Base-by-base conservation (phyloP, 2,329 filamentous ascomycete genomes). In the Monosporascus sp. region DNA sequence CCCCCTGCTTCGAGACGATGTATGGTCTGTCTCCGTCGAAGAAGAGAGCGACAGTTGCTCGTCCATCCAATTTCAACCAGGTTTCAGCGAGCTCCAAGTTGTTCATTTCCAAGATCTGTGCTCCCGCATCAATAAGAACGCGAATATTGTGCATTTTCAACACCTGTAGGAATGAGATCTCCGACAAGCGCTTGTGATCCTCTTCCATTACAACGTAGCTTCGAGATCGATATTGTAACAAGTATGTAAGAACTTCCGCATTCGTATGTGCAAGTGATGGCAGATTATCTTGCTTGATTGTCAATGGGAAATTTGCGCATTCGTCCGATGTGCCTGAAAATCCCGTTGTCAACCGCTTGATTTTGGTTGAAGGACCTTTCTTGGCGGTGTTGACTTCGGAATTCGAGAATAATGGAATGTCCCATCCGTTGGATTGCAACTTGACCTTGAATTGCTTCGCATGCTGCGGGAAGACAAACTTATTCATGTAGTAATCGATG, bases 341-440 rank as follows among this genome's bases (percentile, higher is more conserved):
- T 0, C 87, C 87, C 0, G 85, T 88, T 0, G 84, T 87, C 1
- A 76, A 55, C 2, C 68, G 61, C 41, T 54, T 18, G 35, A 50
- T 52, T 60, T 25, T 64, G 54, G 11, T 56, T n/a, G 17, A 18
- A 3, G 25, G 31, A 9, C 7, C 18, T 44, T 6, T 45, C 25
- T 53, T 58, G 8, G 37, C 25, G n/a, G 37, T 18, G 5, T 37
- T 47, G 51, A 51, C 24, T 51, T 55, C 62, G 1, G 62, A 55
- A 5, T 57, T 53, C 0, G 67, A 60, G 22, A 73, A 72, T 0
- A 82, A 60, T 0, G 83, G 82, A 1, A 89, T 71, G 58, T 89
- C 85, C 85, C 85, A 90, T 0, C 82, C 84, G 0, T 82, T 87
- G 0, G 82, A 78, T 37, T 84, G 80, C 0, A 89, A 65, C 55